Evolutionary conservation across 306 rosid genomes (phyloP), one percentile per base, ranked within the genome.

Genomic region (Rosa persica): DNA sequence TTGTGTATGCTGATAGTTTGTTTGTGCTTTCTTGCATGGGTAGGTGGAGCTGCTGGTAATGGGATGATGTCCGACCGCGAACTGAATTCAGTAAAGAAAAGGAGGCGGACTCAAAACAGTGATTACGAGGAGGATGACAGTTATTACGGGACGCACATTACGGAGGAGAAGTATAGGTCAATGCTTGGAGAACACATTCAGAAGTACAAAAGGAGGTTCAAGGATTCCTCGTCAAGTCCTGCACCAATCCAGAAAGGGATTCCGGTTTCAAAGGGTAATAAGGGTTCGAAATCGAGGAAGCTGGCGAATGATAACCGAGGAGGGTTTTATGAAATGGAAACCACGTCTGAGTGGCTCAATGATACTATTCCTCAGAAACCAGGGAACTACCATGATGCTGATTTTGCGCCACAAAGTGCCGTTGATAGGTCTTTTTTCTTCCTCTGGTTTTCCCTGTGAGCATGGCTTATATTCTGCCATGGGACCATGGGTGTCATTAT

Each of bases 161-260:
- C 90, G 0, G 99, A 96, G 86, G 98, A 96, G 60, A 84, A 89
- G 72, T 96, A 96, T 76, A 79, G 98, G 48, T 87, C 95, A 74
- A 96, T 96, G 98, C 94, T 96, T 27, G 97, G 99, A 76, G 99
- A 93, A 62, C 99, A 96, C 85, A 82, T 93, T 81, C 89, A 91
- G 86, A 90, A 90, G 77, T 93, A 91, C 80, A 91, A 89, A 86
- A 88, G 97, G 88, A 96, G 97, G 92, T 78, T 76, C 79, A 96
- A 91, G 92, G 96, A 90, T 70, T 74, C 92, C 65, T 85, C 89
- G 0, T 75, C 87, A 36, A 82, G 85, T 85, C 93, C 93, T 76
- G 90, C 81, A 58, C 90, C 88, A 43, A 81, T 80, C 46, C 82
- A 83, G 77, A 85, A 55, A 76, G 86, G 84, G 47, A 78, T 75